Conservation (phyloP, 441 rosid species). For the Gossypium trilobum region DNA sequence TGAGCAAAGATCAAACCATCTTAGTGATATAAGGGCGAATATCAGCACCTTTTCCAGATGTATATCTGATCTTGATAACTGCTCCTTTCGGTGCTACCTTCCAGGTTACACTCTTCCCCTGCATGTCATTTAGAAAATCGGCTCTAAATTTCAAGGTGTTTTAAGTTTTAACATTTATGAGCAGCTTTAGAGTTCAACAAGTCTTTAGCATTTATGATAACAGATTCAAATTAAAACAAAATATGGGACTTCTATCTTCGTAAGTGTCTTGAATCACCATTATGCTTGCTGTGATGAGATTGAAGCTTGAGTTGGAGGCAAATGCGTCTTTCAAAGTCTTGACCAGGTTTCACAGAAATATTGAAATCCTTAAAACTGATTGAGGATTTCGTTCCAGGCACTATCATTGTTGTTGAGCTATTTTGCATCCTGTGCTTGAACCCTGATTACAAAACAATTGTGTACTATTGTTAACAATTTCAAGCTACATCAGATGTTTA, state of each 20-base stretch:
- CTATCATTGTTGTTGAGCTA: not conserved
- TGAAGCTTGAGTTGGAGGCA: not conserved
- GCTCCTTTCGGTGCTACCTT: slow-evolving; percentile 51
- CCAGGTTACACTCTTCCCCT: slow-evolving; percentile 39
- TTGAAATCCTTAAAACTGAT: not conserved
- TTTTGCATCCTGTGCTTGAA: not conserved
- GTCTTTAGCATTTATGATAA: not conserved
- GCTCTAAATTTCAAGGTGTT: not conserved
- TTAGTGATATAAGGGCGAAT: slow-evolving; percentile 41
- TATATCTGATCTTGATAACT: slow-evolving; percentile 77
- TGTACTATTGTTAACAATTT: not conserved
- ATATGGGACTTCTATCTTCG: not conserved
- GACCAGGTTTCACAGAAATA: not conserved
- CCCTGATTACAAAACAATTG: not conserved
- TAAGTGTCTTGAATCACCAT: not conserved
- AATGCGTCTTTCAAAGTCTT: not conserved
- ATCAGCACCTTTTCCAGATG: slow-evolving; percentile 38
- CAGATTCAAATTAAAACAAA: not conserved
- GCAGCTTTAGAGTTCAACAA: not conserved
- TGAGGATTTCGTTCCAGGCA: not conserved
- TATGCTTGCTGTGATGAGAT: not conserved
- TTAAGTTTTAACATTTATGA: not conserved
- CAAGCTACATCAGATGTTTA: not conserved
- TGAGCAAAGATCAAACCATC: slow-evolving; percentile 44
- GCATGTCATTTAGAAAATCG: not conserved